phyloP scores from a whole-genome alignment of 2,329 filamentous ascomycete species.

The Cladosporium sp. region DNA sequence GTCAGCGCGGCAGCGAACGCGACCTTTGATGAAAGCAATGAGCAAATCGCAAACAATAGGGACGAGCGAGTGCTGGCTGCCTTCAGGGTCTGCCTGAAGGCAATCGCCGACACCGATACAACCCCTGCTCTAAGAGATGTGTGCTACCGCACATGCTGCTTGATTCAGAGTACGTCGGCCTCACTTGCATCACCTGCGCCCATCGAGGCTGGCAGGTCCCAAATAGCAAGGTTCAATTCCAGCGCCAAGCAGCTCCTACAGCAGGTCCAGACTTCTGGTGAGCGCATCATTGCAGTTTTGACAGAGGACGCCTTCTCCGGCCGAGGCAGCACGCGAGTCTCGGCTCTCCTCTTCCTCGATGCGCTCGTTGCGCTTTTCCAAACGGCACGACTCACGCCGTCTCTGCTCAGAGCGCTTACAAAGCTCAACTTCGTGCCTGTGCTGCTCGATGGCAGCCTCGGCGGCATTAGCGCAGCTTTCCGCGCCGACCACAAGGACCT shows the following conservation, averaged over 20 bases:
- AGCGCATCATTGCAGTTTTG: conserved; percentile 77
- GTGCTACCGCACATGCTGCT: conserved; percentile 87
- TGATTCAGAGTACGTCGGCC: conserved; percentile 22
- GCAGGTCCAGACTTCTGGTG: conserved; percentile 76
- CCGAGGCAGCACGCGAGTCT: conserved; percentile 76
- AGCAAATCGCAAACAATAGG: conserved; percentile 58
- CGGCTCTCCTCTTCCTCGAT: conserved; percentile 81
- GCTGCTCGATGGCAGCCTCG: conserved; percentile 81
- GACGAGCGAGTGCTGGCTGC: conserved; percentile 84
- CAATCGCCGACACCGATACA: conserved; percentile 72
- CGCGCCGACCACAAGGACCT: conserved; percentile 49
- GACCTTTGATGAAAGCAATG: conserved; percentile 52
- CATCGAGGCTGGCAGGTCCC: conserved; percentile 20
- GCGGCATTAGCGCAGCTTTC: conserved; percentile 70
- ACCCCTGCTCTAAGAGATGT: conserved; percentile 72
- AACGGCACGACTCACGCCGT: conserved; percentile 64
- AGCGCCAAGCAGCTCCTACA: conserved; percentile 48
- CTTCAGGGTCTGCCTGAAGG: conserved; percentile 81
- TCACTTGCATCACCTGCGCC: conserved; percentile 1
- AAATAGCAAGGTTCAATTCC: conserved; percentile 20
- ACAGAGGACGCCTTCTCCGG: conserved; percentile 93
- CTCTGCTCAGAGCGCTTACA: conserved; percentile 76
- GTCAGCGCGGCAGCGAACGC: conserved; percentile 62
- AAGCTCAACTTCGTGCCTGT: conserved; percentile 89
- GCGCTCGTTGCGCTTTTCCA: conserved; percentile 73